Evolutionary conservation across 768 basidiomycete genomes (phyloP).

Genomic region (Cubamyces sp.): DNA sequence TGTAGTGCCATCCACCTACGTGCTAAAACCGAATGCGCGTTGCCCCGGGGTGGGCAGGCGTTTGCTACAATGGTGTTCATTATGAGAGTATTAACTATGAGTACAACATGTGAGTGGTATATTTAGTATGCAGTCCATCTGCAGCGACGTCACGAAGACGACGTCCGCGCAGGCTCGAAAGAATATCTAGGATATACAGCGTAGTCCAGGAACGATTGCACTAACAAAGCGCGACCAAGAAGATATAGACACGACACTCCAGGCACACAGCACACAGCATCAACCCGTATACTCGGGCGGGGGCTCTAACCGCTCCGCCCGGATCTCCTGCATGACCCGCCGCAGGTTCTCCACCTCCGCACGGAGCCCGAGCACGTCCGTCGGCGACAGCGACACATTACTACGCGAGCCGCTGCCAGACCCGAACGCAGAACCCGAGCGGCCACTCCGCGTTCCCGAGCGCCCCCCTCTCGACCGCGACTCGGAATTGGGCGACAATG

Average conservation of each 20-base stretch:
- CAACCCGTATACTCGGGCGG: constrained; percentile 31
- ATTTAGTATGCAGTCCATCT: background rate
- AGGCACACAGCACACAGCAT: background rate
- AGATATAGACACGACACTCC: background rate
- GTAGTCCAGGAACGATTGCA: background rate
- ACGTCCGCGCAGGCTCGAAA: background rate
- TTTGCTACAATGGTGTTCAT: background rate
- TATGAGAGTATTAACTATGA: background rate
- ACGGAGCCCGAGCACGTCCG: constrained; percentile 31
- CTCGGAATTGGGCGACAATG: constrained; percentile 9
- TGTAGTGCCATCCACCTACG: too few species aligned
- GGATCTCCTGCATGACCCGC: constrained; percentile 32
- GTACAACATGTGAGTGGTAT: background rate
- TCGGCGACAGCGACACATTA: constrained; percentile 22
- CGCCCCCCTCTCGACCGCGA: background rate
- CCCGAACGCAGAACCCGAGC: too few species aligned
- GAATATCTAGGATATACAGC: background rate
- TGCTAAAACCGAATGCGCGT: too few species aligned
- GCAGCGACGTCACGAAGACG: background rate
- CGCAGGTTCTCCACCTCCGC: constrained; percentile 36
- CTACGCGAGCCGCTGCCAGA: background rate
- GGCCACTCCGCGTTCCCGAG: too few species aligned
- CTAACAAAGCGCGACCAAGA: background rate
- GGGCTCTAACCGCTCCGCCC: constrained; percentile 29
- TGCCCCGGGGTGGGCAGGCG: too few species aligned